A percentile compares a stretch with the other conserved stretches of the same genome.
These are phyloP conservation scores for Podospora comata DNA, from an alignment of 495 filamentous ascomycete species.

Conservation along the genomic window DNA sequence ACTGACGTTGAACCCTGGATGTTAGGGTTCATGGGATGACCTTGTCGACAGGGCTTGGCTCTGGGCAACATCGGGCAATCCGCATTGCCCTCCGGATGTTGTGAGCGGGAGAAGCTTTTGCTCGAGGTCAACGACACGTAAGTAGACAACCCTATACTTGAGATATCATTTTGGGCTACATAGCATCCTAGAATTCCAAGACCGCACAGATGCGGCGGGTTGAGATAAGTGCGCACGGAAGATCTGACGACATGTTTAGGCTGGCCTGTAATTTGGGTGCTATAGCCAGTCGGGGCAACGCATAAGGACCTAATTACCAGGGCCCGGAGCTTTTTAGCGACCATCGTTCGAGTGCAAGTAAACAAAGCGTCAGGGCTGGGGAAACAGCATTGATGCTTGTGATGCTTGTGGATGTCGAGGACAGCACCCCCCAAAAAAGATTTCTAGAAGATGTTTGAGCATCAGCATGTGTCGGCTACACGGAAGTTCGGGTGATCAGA, in stretches of 20 bases:
- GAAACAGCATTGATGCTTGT: slow-evolving; percentile 11
- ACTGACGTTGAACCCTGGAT: background rate
- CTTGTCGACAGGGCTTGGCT: slow-evolving; percentile 1
- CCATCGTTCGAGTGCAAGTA: slow-evolving; percentile 11
- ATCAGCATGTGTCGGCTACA: background rate
- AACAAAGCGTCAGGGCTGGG: slow-evolving; percentile 14
- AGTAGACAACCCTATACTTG: background rate
- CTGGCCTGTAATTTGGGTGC: background rate
- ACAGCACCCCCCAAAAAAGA: background rate
- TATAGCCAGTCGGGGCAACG: slow-evolving; percentile 9
- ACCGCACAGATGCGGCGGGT: slow-evolving; percentile 11
- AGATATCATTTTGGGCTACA: background rate
- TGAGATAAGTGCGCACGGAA: slow-evolving; percentile 9
- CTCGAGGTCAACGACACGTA: background rate
- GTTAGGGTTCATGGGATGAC: background rate
- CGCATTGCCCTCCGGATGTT: background rate
- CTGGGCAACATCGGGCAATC: slow-evolving; percentile 5
- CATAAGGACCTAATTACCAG: slow-evolving; percentile 23
- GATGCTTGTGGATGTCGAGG: background rate
- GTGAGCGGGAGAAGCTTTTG: background rate
- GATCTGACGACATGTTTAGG: background rate
- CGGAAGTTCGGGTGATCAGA: background rate
- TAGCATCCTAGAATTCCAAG: background rate
- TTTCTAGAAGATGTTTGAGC: background rate
- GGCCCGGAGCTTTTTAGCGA: slow-evolving; percentile 7